Evolutionary conservation across 2,329 filamentous ascomycete genomes (phyloP), one percentile per base, ranked within the genome.

Genomic region (Aspergillus oerlinghausenensis): DNA sequence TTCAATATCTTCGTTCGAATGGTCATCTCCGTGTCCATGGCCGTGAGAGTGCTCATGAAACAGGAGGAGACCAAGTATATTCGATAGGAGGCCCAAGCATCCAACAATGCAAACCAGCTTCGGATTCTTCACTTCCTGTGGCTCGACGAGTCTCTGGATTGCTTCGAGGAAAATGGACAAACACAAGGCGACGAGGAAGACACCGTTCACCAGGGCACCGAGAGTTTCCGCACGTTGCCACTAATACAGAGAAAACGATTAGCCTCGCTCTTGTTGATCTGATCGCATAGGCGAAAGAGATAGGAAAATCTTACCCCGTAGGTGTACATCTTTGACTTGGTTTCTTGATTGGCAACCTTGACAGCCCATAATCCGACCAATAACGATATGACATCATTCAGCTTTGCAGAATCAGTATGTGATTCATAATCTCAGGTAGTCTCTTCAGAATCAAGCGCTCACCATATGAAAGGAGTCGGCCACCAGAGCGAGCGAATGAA

Each of bases 401-500:
- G 82, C 89, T 92, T 64, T 53, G 17, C 9, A 19, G n/a, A 9
- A 49, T 59, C n/a, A 56, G 50, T 28, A 25, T 21, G 25, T 8
- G 25, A 29, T 56, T 38, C 29, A 56, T 55, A 49, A 23, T 17
- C 32, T 5, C 9, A 7, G 19, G 43, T 14, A 17, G 19, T 14
- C 5, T 21, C 10, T 23, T 7, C 21, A 9, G 28, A 28, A 28
- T 23, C 23, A n/a, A 14, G 29, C 26, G 74, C 82, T 66, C 71
- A 91, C 89, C 94, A 99, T 99, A 77, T 99, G 94, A 75, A 99
- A 99, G 58, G 94, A 92, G 79, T 99, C 94, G 54, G 94, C 94
- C 70, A 95, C 92, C 57, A 99, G 83, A 40, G 94, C 94, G 65
- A 99, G 84, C 19, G 94, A 97, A 70, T 92, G 88, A 59, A 96